Evolutionary conservation across 371 early-diverging fungal genomes (phyloP).

Genomic region (Cokeromyces recurvatus): DNA sequence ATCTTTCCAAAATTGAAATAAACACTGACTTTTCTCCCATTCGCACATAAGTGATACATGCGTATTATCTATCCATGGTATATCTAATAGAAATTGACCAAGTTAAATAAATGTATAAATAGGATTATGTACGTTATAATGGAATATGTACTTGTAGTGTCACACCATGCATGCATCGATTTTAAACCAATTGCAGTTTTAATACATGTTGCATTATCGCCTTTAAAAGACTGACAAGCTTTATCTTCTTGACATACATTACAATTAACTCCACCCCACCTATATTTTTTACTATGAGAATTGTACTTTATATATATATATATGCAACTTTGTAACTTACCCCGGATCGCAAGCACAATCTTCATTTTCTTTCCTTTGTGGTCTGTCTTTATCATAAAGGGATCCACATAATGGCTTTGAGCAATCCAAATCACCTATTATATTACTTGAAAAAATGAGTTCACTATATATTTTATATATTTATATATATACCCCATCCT

Average conservation of each 20-base stretch:
- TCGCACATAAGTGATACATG: constrained; percentile 44
- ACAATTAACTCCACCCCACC: constrained; percentile 47
- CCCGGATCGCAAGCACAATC: constrained; percentile 41
- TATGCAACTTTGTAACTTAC: too few relatives aligned
- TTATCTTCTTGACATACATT: constrained; percentile 41
- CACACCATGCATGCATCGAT: constrained; percentile 50
- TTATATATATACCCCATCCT: constrained; percentile 38
- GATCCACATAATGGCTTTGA: constrained; percentile 41
- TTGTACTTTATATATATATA: too few relatives aligned
- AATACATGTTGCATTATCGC: constrained; percentile 35
- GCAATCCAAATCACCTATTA: constrained; percentile 35
- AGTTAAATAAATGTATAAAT: too few relatives aligned
- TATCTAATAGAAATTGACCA: too few relatives aligned
- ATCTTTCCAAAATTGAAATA: constrained; percentile 60
- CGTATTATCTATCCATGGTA: constrained; percentile 50
- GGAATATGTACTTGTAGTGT: constrained; percentile 45
- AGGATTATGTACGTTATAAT: too few relatives aligned
- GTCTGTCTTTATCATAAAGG: constrained; percentile 27
- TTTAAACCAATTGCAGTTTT: constrained; percentile 44
- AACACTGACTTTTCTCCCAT: constrained; percentile 32
- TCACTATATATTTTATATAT: too few relatives aligned
- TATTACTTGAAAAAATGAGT: not conserved
- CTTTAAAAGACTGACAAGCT: constrained; percentile 31
- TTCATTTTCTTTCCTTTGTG: constrained; percentile 20
- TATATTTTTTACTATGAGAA: too few relatives aligned